These are phyloP conservation scores for Populus hybrid DNA, from an alignment of 441 rosid genomes.

Conservation along the genomic window DNA sequence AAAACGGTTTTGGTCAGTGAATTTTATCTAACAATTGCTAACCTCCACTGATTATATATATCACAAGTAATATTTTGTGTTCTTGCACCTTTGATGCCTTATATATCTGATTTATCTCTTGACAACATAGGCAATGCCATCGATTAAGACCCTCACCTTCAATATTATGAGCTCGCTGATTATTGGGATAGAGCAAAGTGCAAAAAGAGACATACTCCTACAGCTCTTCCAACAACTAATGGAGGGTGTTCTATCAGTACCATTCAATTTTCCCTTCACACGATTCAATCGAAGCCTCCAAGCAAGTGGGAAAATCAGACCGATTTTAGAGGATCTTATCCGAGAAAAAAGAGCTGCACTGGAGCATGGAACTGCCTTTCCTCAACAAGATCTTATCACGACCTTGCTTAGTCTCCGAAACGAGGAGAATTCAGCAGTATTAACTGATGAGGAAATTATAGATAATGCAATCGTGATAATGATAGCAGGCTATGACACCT, in stretches of 20 bases:
- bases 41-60: too few relatives aligned
- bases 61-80: too few relatives aligned
- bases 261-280: too few relatives aligned
- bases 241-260: conserved; percentile 20
- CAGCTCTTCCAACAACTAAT: conserved; percentile 15
- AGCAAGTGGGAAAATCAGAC: not conserved
- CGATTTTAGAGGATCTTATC: not conserved
- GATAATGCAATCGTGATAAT: conserved; percentile 10
- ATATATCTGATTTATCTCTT: not conserved
- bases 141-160: conserved; percentile 34
- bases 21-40: not conserved
- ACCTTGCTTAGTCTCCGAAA: conserved; percentile 13
- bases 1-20: conserved; percentile 17
- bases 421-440: not conserved
- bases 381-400: conserved; percentile 28
- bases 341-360: not conserved
- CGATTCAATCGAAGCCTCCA: too few relatives aligned
- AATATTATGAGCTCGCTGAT: conserved; percentile 26
- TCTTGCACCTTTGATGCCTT: too few relatives aligned
- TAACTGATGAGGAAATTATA: conserved; percentile 28
- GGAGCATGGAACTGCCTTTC: conserved; percentile 4
- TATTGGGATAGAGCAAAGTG: conserved; percentile 24
- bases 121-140: conserved; percentile 21
- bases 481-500: conserved; percentile 32
- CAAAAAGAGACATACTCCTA: conserved; percentile 15